A percentile compares a stretch with the other conserved stretches of the same genome.
phyloP scores from a whole-genome alignment of 768 basidiomycete species.

The Russula sp. region DNA sequence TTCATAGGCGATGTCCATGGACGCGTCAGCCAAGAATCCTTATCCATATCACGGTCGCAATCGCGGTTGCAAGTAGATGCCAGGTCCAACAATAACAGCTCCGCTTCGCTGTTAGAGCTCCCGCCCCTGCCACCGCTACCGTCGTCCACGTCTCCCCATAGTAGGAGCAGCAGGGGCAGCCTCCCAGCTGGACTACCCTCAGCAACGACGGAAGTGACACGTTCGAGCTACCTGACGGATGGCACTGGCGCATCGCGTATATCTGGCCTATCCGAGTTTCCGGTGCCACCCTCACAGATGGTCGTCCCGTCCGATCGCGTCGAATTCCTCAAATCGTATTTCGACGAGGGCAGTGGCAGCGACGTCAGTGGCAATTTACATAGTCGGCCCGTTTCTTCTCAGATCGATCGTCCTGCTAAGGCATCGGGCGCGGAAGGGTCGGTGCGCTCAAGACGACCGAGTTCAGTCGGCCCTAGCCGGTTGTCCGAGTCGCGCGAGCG shows the following conservation, averaged over 20 bases:
- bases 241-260: constrained; percentile 57
- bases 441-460: background rate
- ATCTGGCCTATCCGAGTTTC: constrained; percentile 72
- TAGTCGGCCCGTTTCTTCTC: constrained; percentile 7
- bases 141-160: constrained; percentile 1
- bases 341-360: constrained; percentile 5
- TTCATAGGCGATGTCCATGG: constrained; percentile 25
- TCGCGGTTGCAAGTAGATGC: background rate
- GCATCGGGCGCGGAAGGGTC: background rate
- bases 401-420: background rate
- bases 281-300: constrained; percentile 50
- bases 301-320: constrained; percentile 19
- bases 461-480: background rate
- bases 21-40: constrained; percentile 18
- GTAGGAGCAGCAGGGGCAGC: constrained; percentile 18
- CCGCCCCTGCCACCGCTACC: constrained; percentile 29
- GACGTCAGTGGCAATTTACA: background rate
- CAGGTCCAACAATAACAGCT: background rate
- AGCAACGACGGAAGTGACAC: constrained; percentile 36
- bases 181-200: constrained; percentile 32
- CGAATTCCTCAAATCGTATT: constrained; percentile 19
- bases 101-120: background rate
- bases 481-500: background rate
- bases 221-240: constrained; percentile 60
- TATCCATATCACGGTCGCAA: background rate